Conservation (phyloP, 805 yeast genomes). For the Candida fluviatilis region DNA sequence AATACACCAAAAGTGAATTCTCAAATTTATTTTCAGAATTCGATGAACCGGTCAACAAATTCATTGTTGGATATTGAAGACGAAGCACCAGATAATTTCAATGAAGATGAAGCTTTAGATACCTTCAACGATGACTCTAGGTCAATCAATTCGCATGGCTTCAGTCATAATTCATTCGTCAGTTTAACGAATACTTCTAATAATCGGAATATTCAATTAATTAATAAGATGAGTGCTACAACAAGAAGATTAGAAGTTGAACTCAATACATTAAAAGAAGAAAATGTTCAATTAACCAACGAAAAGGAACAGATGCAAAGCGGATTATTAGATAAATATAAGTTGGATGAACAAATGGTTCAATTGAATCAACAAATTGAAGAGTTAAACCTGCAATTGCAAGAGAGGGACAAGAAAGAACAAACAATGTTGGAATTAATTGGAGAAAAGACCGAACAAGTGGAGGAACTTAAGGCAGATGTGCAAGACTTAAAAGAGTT, state of each 20-base stretch:
- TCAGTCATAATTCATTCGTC: slow-evolving; percentile 5
- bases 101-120: slow-evolving; percentile 4
- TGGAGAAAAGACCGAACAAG: slow-evolving; percentile 85
- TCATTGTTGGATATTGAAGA: slow-evolving; percentile 8
- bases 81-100: background rate
- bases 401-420: slow-evolving; percentile 35
- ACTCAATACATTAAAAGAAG: slow-evolving; percentile 59
- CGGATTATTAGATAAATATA: slow-evolving; percentile 51
- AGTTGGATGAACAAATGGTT: slow-evolving; percentile 22
- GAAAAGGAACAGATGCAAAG: slow-evolving; percentile 67
- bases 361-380: slow-evolving; percentile 26
- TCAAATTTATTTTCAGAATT: slow-evolving; percentile 5
- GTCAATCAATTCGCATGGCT: background rate
- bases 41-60: background rate
- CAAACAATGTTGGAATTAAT: slow-evolving; percentile 62
- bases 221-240: slow-evolving; percentile 70
- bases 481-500: slow-evolving; percentile 85
- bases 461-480: slow-evolving; percentile 83
- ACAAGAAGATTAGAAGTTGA: slow-evolving; percentile 81
- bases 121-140: background rate
- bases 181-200: slow-evolving; percentile 12
- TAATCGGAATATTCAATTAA: slow-evolving; percentile 49
- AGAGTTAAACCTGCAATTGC: slow-evolving; percentile 25
- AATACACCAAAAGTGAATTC: slow-evolving; percentile 32
- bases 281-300: slow-evolving; percentile 44